These are phyloP conservation scores for Lasiodiplodia sp. DNA, from an alignment of 2,329 filamentous ascomycete genomes.

Conservation along the genomic window DNA sequence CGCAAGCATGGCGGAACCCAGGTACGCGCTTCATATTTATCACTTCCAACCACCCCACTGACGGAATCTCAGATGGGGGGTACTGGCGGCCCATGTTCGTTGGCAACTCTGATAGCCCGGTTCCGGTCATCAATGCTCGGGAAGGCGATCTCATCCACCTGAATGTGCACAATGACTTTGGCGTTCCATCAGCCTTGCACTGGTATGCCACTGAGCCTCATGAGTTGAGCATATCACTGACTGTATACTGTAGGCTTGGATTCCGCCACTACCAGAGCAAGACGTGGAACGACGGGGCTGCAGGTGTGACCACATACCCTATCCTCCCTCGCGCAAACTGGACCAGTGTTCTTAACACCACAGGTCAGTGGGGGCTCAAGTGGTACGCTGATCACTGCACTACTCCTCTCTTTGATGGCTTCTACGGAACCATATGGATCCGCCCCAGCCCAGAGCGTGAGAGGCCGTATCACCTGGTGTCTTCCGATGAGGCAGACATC, in stretches of 20 bases:
- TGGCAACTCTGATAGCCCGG: slow-evolving; percentile 14
- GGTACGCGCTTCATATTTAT: neutral
- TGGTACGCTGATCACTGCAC: slow-evolving; percentile 15
- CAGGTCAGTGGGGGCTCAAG: neutral
- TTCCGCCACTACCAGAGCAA: slow-evolving; percentile 9
- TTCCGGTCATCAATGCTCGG: neutral
- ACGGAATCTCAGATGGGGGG: neutral
- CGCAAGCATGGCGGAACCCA: slow-evolving; percentile 5
- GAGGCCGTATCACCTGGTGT: slow-evolving; percentile 1
- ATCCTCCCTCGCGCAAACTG: slow-evolving; percentile 6
- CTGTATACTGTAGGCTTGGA: neutral
- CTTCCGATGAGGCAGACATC: slow-evolving; percentile 7
- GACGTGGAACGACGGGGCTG: slow-evolving; percentile 1
- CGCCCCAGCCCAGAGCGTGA: slow-evolving; percentile 5
- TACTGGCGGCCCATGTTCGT: slow-evolving; percentile 22
- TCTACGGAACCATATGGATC: slow-evolving; percentile 12
- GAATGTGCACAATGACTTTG: slow-evolving; percentile 12
- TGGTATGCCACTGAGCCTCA: neutral
- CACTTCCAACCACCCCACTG: neutral
- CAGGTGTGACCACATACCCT: slow-evolving; percentile 1
- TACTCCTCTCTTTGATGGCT: slow-evolving; percentile 6
- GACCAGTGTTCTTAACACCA: slow-evolving; percentile 5
- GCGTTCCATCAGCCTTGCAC: slow-evolving; percentile 10
- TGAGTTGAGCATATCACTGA: neutral
- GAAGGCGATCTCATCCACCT: slow-evolving; percentile 17